Percentiles rank a stretch among this genome's conserved stretches.
Evolutionary conservation across 768 basidiomycete genomes (phyloP).

Genomic region (Suillus subalutaceus): DNA sequence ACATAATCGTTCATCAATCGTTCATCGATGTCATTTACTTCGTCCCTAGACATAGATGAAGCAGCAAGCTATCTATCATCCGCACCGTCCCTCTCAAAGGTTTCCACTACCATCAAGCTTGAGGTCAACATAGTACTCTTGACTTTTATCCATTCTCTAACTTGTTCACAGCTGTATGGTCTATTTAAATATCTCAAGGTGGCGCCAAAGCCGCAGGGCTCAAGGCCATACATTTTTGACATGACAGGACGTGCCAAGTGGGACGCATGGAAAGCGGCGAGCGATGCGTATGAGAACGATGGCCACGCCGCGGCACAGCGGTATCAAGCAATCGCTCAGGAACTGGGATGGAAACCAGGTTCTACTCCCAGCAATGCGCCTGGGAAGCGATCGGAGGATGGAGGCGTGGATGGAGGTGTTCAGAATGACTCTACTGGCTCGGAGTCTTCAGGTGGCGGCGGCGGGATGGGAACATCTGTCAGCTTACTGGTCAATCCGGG

Average conservation of each 20-base stretch:
- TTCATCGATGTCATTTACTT: constrained; percentile 28
- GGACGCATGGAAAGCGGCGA: constrained; percentile 74
- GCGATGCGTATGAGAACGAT: constrained; percentile 49
- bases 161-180: constrained; percentile 71
- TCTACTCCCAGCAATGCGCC: constrained; percentile 12
- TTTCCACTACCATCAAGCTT: constrained; percentile 67
- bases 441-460: constrained; percentile 28
- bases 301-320: constrained; percentile 54
- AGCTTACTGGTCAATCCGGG: constrained; percentile 55
- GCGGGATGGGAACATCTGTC: constrained; percentile 63
- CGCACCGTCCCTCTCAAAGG: constrained; percentile 52
- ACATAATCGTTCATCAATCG: constrained; percentile 39
- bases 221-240: constrained; percentile 78
- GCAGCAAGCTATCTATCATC: constrained; percentile 69
- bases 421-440: constrained; percentile 45
- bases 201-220: constrained; percentile 51
- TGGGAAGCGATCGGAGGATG: constrained; percentile 15
- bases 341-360: constrained; percentile 67
- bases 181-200: constrained; percentile 78
- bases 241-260: constrained; percentile 82
- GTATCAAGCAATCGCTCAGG: constrained; percentile 70
- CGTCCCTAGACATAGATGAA: constrained; percentile 50
- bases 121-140: constrained; percentile 56
- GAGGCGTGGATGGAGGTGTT: constrained; percentile 42
- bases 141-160: constrained; percentile 16